Evolutionary conservation across 208 protist genomes (phyloP).

Genomic region (Angomonas ambiguus): DNA sequence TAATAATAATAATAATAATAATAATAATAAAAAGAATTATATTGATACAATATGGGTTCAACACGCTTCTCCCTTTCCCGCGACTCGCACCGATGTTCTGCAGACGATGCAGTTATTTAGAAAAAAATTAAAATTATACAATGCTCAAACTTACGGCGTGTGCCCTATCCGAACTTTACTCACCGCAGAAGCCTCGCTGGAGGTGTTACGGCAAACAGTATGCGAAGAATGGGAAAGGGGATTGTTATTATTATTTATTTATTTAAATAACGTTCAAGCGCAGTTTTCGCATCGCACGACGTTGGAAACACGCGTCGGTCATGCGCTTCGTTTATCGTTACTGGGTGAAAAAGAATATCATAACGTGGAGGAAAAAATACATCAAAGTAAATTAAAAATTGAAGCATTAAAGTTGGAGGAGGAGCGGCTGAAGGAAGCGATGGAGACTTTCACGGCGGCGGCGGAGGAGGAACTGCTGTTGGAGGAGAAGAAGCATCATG

Average conservation of each 20-base stretch:
- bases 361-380: slow-evolving; percentile 58
- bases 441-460: slow-evolving; percentile 54
- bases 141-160: slow-evolving; percentile 17
- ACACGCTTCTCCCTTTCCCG: slow-evolving; percentile 67
- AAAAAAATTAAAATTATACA: slow-evolving; percentile 25
- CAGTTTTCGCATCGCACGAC: slow-evolving; percentile 74
- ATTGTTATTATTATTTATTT: slow-evolving; percentile 74
- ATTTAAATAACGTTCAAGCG: slow-evolving; percentile 65
- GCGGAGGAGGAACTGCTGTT: slow-evolving; percentile 80
- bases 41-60: slow-evolving; percentile 70
- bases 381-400: slow-evolving; percentile 30
- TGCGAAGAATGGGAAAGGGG: slow-evolving; percentile 83
- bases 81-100: slow-evolving; percentile 69
- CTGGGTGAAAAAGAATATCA: slow-evolving; percentile 83
- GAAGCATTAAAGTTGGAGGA: slow-evolving; percentile 58
- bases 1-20: background rate
- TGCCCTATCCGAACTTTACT: slow-evolving; percentile 59
- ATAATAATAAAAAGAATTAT: slow-evolving; percentile 2
- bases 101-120: slow-evolving; percentile 55
- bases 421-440: slow-evolving; percentile 46
- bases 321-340: slow-evolving; percentile 81
- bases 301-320: slow-evolving; percentile 82
- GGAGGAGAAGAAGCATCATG: slow-evolving; percentile 69
- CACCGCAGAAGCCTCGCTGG: slow-evolving; percentile 79
- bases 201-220: slow-evolving; percentile 83